These are phyloP conservation scores for Albatrellus ellisii DNA, from an alignment of 768 basidiomycete genomes.

Conservation along the genomic window DNA sequence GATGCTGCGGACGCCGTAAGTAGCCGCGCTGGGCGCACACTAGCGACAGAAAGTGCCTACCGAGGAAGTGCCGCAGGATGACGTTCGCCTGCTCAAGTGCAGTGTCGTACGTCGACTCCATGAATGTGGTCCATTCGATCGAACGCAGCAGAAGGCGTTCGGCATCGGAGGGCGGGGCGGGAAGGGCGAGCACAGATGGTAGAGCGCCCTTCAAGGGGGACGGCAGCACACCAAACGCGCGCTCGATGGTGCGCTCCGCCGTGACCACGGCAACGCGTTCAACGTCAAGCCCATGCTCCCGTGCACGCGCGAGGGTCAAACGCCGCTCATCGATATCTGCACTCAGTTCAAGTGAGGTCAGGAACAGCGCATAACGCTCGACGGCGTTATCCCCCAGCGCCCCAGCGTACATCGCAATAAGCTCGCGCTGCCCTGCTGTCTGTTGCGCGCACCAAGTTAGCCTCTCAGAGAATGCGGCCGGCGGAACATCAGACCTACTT, in stretches of 20 bases:
- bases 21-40: neutral
- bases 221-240: constrained; percentile 38
- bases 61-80: constrained; percentile 80
- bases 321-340: constrained; percentile 52
- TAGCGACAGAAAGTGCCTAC: constrained; percentile 26
- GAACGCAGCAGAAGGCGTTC: constrained; percentile 67
- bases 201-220: constrained; percentile 6
- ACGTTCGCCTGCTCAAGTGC: constrained; percentile 83
- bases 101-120: constrained; percentile 55
- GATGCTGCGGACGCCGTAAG: constrained; percentile 32
- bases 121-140: constrained; percentile 88
- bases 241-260: constrained; percentile 66
- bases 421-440: constrained; percentile 65
- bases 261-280: constrained; percentile 67
- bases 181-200: constrained; percentile 5
- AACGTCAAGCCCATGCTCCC: constrained; percentile 77
- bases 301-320: constrained; percentile 58
- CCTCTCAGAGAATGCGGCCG: neutral
- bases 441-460: constrained; percentile 17
- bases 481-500: constrained; percentile 31
- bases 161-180: constrained; percentile 29
- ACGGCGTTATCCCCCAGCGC: constrained; percentile 85
- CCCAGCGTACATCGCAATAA: constrained; percentile 91
- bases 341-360: constrained; percentile 60
- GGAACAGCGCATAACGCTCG: constrained; percentile 84